Conservation (phyloP, 768 basidiomycete species). For the Paxillus involutus region DNA sequence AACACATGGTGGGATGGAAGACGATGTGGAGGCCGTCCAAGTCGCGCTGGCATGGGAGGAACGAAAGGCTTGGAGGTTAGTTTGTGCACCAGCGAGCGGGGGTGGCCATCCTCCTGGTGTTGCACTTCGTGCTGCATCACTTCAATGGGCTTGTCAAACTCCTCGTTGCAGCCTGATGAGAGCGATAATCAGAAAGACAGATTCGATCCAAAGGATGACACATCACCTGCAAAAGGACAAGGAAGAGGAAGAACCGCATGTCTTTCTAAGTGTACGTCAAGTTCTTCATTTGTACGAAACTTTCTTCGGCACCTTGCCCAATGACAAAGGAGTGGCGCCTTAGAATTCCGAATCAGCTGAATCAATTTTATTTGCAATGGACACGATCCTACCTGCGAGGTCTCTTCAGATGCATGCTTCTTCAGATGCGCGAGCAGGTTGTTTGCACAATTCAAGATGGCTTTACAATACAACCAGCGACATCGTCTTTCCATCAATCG, state of each 20-base stretch:
- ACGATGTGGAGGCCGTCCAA: constrained; percentile 38
- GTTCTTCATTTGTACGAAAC: constrained; percentile 35
- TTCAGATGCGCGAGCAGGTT: constrained; percentile 51
- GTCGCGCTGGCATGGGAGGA: constrained; percentile 31
- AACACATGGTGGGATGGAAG: constrained; percentile 54
- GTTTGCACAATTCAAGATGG: constrained; percentile 51
- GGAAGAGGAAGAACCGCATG: constrained; percentile 40
- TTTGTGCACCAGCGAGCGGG: constrained; percentile 19
- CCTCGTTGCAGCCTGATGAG: constrained; percentile 50
- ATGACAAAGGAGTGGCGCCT: constrained; percentile 46
- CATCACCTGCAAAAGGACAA: constrained; percentile 43
- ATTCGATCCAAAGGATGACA: background rate
- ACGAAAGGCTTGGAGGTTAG: constrained; percentile 33
- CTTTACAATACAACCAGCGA: constrained; percentile 59
- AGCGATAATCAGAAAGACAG: constrained; percentile 4
- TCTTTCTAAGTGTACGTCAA: constrained; percentile 49
- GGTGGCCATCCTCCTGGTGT: constrained; percentile 25
- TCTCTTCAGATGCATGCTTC: constrained; percentile 33
- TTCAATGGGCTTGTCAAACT: constrained; percentile 46
- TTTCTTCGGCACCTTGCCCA: constrained; percentile 58
- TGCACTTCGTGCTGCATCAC: constrained; percentile 50
- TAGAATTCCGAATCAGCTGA: constrained; percentile 7
- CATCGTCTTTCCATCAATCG: constrained; percentile 50
- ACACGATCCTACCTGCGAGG: constrained; percentile 24
- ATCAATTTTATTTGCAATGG: constrained; percentile 1